Percentiles rank a stretch among this genome's conserved stretches.
These are phyloP conservation scores for Lichtheimia corymbifera DNA, from an alignment of 371 early-diverging fungal species.

Conservation along the genomic window DNA sequence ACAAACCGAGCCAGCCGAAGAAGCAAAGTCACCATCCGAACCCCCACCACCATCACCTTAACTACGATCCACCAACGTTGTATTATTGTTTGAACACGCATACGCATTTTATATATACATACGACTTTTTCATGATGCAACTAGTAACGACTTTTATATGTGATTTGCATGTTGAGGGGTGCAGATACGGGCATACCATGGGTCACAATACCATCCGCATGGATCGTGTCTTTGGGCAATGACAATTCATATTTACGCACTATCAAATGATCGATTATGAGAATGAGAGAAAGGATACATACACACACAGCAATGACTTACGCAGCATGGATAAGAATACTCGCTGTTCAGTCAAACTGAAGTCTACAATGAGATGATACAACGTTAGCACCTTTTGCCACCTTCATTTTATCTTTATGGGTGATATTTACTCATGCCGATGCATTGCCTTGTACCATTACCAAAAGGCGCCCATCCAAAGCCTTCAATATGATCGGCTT, in stretches of 20 bases:
- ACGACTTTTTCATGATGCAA: too few relatives aligned
- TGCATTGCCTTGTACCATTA: slow-evolving; percentile 54
- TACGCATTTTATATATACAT: too few relatives aligned
- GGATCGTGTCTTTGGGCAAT: slow-evolving; percentile 26
- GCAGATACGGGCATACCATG: background rate
- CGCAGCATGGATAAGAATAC: slow-evolving; percentile 50
- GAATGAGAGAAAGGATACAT: slow-evolving; percentile 1
- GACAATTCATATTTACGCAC: slow-evolving; percentile 32
- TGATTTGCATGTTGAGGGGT: too few relatives aligned
- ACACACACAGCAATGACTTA: slow-evolving; percentile 16
- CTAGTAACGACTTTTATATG: too few relatives aligned
- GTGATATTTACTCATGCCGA: slow-evolving; percentile 38
- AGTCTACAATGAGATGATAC: slow-evolving; percentile 16
- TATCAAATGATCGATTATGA: slow-evolving; percentile 9
- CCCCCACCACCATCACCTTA: slow-evolving; percentile 17
- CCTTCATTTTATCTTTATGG: too few relatives aligned
- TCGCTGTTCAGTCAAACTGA: slow-evolving; percentile 58
- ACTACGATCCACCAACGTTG: too few relatives aligned
- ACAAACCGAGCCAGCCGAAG: slow-evolving; percentile 19
- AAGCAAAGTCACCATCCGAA: slow-evolving; percentile 11
- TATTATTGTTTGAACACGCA: too few relatives aligned
- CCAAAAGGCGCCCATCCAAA: slow-evolving; percentile 54
- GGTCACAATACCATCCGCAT: slow-evolving; percentile 18
- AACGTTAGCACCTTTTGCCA: too few relatives aligned
- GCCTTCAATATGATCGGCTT: slow-evolving; percentile 12